Evolutionary conservation across 352 stramenopile genomes (phyloP), one percentile per base, ranked within the genome.

Genomic region (Phytophthora hybrid): DNA sequence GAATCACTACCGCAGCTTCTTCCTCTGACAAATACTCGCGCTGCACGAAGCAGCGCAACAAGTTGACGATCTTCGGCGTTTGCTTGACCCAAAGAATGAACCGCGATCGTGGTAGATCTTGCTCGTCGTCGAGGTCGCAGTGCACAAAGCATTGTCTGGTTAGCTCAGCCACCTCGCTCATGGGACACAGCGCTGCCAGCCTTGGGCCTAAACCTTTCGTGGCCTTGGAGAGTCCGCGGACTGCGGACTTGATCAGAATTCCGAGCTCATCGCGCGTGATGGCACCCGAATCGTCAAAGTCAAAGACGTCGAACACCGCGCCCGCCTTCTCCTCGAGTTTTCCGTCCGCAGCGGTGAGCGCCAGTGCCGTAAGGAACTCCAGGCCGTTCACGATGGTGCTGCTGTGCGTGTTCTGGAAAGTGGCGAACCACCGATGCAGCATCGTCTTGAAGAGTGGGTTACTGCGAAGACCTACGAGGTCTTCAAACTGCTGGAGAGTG

Each of bases 251-350:
- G 69, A 93, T 73, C 9, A 94, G 60, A 63, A 94, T 92, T 19
- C 82, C 83, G 23, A 94, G 83, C 69, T 94, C 87, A 44, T 94
- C 87, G 44, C 88, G 74, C n/a, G 87, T 94, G 66, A 94, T 89
- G 54, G 79, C 66, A 7, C 80, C 71, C 9, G 84, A 91, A 23
- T 81, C 73, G 64, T 94, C 84, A 68, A 94, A 94, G 72, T 94
- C 87, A 46, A 94, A 94, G 19, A 91, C 77, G 56, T 91, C 85
- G 34, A 94, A 94, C 0, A 93, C 75, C n/a, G 81, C 77, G 18
- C 73, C 72, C 7, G 83, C 76, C 31, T 93, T 93, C 68, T 93
- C 85, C 4, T 80, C 65, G 6, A 91, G 60, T 44, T 85, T 87
- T 49, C 85, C 84, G n/a, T 89, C 82, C 1, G 66, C 62, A 11